Base-by-base conservation (phyloP, 2,329 filamentous ascomycete genomes). In the Colletotrichum higginsianum region DNA sequence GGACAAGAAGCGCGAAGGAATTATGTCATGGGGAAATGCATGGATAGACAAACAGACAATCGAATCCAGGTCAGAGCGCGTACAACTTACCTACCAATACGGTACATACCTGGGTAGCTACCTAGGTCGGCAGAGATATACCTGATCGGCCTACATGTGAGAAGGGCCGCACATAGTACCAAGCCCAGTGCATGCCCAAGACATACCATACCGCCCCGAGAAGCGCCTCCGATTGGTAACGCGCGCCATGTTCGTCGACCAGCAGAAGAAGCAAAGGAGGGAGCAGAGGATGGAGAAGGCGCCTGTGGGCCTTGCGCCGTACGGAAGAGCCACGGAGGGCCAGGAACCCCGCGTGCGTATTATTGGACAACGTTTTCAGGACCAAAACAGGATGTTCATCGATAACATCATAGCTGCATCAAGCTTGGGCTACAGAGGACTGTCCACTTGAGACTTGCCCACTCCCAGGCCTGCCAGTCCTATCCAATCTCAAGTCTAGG, bases 341-440 rank as follows among this genome's bases (percentile, higher is more conserved):
- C 58, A 60, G 44, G 9, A 64, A 70, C 66, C 61, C 69, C 69
- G 58, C 66, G 66, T 18, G 44, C 52, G 55, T 72, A 61, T 66
- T 42, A 72, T 72, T 71, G 66, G 70, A 42, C 61, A 55, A 61
- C 56, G 47, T 21, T 71, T 70, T 60, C 66, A 30, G 61, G 53
- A 61, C 40, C 21, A 72, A 57, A 71, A 71, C 70, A 61, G 70
- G 70, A 65, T 72, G 67, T 52, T 55, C 61, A 42, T 71, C 56
- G 66, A 72, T 72, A 72, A 66, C 70, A 72, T 72, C 70, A 72
- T 72, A 58, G 70, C 66, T 72, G 70, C 70, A 72, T 72, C 67
- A 72, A 72, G 66, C 47, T 47, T 23, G 61, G 44, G 42, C 58
- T 35, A 23, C 9, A 42, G n/a, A n/a, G 1, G 3, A 30, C 26